phyloP scores from a whole-genome alignment of 2,329 filamentous ascomycete species.

The Trichophyton rubrum region DNA sequence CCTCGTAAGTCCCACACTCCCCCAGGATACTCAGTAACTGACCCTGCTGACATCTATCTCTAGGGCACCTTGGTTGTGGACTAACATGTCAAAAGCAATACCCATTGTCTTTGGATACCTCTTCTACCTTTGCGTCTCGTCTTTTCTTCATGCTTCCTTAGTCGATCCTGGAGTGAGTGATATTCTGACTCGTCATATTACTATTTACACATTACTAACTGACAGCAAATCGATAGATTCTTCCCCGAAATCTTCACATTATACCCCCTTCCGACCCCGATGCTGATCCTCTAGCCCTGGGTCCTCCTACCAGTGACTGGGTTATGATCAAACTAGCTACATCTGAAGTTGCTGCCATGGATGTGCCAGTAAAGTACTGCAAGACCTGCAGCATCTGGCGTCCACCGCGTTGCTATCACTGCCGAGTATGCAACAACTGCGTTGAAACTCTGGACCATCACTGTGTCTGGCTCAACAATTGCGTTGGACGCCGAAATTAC shows the following conservation, averaged over 20 bases:
- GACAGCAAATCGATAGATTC: constrained; percentile 47
- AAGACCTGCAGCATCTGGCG: constrained; percentile 97
- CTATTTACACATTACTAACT: neutral
- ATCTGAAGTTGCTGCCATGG: constrained; percentile 71
- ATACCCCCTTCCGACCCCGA: constrained; percentile 65
- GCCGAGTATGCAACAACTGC: constrained; percentile 91
- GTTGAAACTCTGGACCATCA: constrained; percentile 96
- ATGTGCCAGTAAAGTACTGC: constrained; percentile 96
- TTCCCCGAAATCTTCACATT: constrained; percentile 81
- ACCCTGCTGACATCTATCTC: constrained; percentile 10
- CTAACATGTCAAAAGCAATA: constrained; percentile 73
- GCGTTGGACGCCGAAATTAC: constrained; percentile 91
- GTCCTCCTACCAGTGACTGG: constrained; percentile 86
- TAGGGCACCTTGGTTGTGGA: constrained; percentile 70
- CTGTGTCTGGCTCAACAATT: constrained; percentile 98
- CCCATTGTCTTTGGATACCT: constrained; percentile 84
- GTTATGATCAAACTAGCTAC: constrained; percentile 74
- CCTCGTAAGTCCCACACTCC: constrained; percentile 43
- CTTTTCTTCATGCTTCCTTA: constrained; percentile 82
- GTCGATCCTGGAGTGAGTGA: constrained; percentile 79
- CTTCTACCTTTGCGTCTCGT: constrained; percentile 82
- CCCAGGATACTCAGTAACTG: neutral
- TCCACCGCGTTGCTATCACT: constrained; percentile 89
- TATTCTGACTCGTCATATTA: neutral
- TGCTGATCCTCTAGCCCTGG: constrained; percentile 68